A percentile compares a stretch with the other conserved stretches of the same genome.
Conservation (phyloP, 1,284 basidiomycete species). For the Thecaphora thlaspeos region DNA sequence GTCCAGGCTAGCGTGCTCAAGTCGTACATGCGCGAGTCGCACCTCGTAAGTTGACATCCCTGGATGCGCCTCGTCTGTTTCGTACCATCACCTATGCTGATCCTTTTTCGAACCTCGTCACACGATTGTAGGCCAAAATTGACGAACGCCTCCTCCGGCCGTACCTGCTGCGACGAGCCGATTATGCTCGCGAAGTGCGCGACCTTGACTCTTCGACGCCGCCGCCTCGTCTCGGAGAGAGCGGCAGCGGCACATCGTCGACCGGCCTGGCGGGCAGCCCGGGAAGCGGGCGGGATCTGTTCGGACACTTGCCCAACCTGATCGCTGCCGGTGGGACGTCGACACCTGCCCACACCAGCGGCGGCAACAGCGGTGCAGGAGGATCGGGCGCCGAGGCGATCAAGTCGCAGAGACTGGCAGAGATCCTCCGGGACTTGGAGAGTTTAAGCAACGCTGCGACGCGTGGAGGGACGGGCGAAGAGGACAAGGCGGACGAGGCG, state of each 20-base stretch:
- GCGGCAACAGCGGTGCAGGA: slow-evolving; percentile 4
- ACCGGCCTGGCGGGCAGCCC: not conserved
- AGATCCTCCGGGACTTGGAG: slow-evolving; percentile 27
- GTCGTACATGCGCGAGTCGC: slow-evolving; percentile 55
- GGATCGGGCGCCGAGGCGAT: slow-evolving; percentile 1
- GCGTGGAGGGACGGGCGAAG: too few relatives aligned
- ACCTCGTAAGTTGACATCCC: slow-evolving; percentile 21
- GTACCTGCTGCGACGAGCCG: slow-evolving; percentile 84
- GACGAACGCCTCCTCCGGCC: slow-evolving; percentile 83
- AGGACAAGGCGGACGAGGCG: too few relatives aligned
- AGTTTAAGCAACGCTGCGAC: slow-evolving; percentile 6
- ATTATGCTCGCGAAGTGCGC: slow-evolving; percentile 63
- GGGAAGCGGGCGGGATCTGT: slow-evolving; percentile 11
- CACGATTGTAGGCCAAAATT: slow-evolving; percentile 74
- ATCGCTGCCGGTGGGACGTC: slow-evolving; percentile 13
- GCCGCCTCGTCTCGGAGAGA: slow-evolving; percentile 2
- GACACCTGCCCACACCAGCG: slow-evolving; percentile 6
- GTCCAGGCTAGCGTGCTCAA: slow-evolving; percentile 54
- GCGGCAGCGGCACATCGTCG: too few relatives aligned
- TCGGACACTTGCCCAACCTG: slow-evolving; percentile 20
- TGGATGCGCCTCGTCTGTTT: too few relatives aligned
- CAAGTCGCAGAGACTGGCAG: slow-evolving; percentile 19
- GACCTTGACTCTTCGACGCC: slow-evolving; percentile 33
- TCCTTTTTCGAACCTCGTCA: not conserved
- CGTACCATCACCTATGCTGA: too few relatives aligned